Evolutionary conservation across 1,139 yeast species (phyloP).

Genomic region (Geotrichum klebahnii): DNA sequence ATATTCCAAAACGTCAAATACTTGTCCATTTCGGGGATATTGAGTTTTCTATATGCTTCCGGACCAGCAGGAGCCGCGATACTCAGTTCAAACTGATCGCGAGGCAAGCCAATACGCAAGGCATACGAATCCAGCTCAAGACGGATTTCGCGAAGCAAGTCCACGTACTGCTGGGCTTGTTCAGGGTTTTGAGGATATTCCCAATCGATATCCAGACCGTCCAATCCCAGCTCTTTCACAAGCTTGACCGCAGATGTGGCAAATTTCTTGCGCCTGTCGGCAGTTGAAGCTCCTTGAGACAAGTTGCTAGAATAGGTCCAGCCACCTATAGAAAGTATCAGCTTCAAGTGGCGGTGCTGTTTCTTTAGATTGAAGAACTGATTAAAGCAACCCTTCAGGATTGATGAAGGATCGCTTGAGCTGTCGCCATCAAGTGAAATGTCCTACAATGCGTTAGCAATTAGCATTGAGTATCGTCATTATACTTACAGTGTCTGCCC

Average conservation of each 20-base stretch:
- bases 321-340: conserved; percentile 81
- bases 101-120: conserved; percentile 26
- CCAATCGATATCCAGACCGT: conserved; percentile 94
- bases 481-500: conserved; percentile 52
- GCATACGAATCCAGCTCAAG: conserved; percentile 44
- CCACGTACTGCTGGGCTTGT: conserved; percentile 49
- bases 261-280: conserved; percentile 46
- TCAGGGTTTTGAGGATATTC: conserved; percentile 62
- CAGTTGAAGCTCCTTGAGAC: conserved; percentile 44
- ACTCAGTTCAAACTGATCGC: conserved; percentile 49
- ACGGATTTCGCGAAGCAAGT: conserved; percentile 47
- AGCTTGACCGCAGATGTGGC: conserved; percentile 48
- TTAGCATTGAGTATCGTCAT: neutral
- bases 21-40: conserved; percentile 52
- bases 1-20: conserved; percentile 70
- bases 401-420: conserved; percentile 25
- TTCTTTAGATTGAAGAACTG: conserved; percentile 53
- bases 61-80: conserved; percentile 73
- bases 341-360: conserved; percentile 49
- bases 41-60: conserved; percentile 45
- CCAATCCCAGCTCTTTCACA: conserved; percentile 60
- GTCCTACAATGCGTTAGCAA: conserved; percentile 31
- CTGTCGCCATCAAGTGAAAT: conserved; percentile 25
- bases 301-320: conserved; percentile 65
- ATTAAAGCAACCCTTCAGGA: conserved; percentile 49